These are phyloP conservation scores for Mycena belliarum DNA, from an alignment of 768 basidiomycete genomes.

Conservation along the genomic window DNA sequence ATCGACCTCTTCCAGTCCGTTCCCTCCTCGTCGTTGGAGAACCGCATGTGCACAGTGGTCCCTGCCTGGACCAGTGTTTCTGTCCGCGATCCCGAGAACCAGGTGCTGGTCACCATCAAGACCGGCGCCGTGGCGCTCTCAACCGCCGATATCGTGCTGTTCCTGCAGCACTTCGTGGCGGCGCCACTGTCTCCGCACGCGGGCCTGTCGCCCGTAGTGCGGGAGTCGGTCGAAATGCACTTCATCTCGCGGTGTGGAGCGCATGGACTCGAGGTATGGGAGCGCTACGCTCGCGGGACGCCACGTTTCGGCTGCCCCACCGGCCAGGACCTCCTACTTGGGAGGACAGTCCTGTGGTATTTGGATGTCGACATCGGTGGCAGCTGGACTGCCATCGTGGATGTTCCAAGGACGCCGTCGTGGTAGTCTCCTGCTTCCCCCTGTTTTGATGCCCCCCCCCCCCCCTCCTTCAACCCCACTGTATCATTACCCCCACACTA, in stretches of 20 bases:
- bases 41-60: not conserved
- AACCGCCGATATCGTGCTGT: slow-evolving; percentile 1
- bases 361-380: not conserved
- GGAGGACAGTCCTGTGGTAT: not conserved
- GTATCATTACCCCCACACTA: no score
- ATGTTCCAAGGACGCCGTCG: not conserved
- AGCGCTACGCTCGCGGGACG: not conserved
- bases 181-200: not conserved
- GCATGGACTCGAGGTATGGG: not conserved
- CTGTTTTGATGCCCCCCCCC: no score
- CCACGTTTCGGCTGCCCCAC: not conserved
- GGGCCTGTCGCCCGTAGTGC: not conserved
- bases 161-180: slow-evolving; percentile 1
- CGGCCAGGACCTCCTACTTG: slow-evolving; percentile 2
- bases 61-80: not conserved
- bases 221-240: not conserved
- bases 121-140: not conserved
- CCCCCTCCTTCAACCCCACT: no score
- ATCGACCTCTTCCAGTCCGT: not conserved
- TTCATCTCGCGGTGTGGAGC: not conserved
- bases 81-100: not conserved
- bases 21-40: not conserved
- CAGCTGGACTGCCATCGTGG: slow-evolving; percentile 1
- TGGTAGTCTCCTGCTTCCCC: no score
- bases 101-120: not conserved